phyloP scores from a whole-genome alignment of 2,329 filamentous ascomycete genomes.

The Neospermospora avenae region DNA sequence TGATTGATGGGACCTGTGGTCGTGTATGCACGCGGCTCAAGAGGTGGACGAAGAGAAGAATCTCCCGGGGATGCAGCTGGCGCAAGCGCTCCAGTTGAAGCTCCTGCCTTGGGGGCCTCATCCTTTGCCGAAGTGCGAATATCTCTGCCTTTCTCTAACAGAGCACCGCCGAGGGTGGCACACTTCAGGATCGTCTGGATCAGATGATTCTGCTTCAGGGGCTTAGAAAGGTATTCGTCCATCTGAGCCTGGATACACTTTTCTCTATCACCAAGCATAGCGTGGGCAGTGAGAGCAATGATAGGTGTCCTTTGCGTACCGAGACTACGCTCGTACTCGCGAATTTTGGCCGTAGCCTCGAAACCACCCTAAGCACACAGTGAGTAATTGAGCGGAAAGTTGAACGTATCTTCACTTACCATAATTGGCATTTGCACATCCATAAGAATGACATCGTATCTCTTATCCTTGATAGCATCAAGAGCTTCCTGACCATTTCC shows the following conservation, averaged over 20 bases:
- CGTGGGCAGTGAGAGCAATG: conserved; percentile 93
- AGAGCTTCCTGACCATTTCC: conserved; percentile 93
- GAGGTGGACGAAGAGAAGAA: conserved; percentile 43
- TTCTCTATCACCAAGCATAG: conserved; percentile 97
- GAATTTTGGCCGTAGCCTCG: conserved; percentile 93
- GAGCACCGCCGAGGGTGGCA: conserved; percentile 80
- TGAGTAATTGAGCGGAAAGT: conserved; percentile 35
- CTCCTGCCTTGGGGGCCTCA: conserved; percentile 22
- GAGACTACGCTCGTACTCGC: conserved; percentile 85
- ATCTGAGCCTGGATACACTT: conserved; percentile 98
- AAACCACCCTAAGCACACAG: conserved; percentile 71
- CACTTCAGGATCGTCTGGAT: conserved; percentile 98
- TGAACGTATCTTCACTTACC: conserved; percentile 50
- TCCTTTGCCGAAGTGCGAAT: conserved; percentile 38
- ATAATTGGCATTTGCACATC: conserved; percentile 99
- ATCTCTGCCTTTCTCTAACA: conserved; percentile 74
- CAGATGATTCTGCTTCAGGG: conserved; percentile 92
- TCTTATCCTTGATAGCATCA: conserved; percentile 84
- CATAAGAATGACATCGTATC: conserved; percentile 97
- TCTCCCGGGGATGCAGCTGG: conserved; percentile 19
- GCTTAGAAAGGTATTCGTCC: conserved; percentile 98
- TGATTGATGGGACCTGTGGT: conserved; percentile 57
- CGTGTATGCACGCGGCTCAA: conserved; percentile 66
- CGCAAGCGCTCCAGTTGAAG: conserved; percentile 20
- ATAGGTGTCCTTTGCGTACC: conserved; percentile 84